Conservation (phyloP, 2,329 filamentous ascomycete species). For the Fusarium siculi region DNA sequence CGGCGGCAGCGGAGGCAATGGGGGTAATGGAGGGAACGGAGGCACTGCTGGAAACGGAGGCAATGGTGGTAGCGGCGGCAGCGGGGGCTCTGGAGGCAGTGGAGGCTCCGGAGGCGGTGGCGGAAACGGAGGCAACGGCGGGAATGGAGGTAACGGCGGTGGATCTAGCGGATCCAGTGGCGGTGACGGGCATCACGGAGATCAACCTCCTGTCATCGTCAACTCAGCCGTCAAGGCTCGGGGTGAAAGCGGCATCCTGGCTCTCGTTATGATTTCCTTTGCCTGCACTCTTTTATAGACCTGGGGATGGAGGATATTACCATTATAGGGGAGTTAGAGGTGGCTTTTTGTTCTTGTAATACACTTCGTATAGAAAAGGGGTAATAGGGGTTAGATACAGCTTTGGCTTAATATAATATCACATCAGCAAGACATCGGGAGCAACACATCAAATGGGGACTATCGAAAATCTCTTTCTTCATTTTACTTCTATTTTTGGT, state of each 20-base stretch:
- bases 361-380: slow-evolving; percentile 26
- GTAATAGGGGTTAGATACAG: slow-evolving; percentile 3
- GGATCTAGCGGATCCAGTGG: slow-evolving; percentile 8
- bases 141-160: not conserved
- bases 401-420: slow-evolving; percentile 21
- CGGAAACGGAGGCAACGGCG: not conserved
- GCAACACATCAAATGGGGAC: not conserved
- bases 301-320: not conserved
- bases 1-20: not conserved
- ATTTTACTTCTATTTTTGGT: slow-evolving; percentile 21
- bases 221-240: slow-evolving; percentile 18
- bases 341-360: not conserved
- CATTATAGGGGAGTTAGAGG: not conserved
- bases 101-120: not conserved
- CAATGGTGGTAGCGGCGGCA: not conserved
- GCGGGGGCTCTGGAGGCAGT: not conserved
- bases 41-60: not conserved
- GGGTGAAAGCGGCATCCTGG: not conserved
- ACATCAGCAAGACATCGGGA: slow-evolving; percentile 6
- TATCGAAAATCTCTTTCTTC: not conserved
- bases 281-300: slow-evolving; percentile 20
- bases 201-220: slow-evolving; percentile 13
- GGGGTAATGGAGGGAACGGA: not conserved
- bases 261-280: not conserved
- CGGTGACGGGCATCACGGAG: not conserved